Evolutionary conservation across 164 flowering plant genomes (phyloP).

Genomic region (Houttuynia cordata): DNA sequence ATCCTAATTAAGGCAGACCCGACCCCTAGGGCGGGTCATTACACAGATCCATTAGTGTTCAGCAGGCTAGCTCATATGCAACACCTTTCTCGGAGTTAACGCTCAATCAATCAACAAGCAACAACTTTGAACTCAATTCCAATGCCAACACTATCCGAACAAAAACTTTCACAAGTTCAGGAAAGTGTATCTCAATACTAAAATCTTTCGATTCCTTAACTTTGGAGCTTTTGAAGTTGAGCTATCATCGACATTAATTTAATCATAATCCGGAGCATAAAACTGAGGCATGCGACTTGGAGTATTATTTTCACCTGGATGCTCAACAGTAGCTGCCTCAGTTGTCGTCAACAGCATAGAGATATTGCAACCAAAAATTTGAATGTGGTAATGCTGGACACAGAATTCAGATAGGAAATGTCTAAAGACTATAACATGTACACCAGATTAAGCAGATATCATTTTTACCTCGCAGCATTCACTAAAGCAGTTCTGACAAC

Average conservation of each 20-base stretch:
- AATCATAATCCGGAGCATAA: slow-evolving; percentile 16
- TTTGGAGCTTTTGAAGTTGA: neutral
- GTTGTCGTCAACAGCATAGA: slow-evolving; percentile 70
- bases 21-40: too few relatives aligned
- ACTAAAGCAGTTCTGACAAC: slow-evolving; percentile 76
- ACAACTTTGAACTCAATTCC: too few relatives aligned
- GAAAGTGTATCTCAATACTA: too few relatives aligned
- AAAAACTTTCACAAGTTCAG: too few relatives aligned
- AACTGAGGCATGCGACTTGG: slow-evolving; percentile 39
- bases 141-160: too few relatives aligned
- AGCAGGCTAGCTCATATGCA: too few relatives aligned
- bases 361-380: slow-evolving; percentile 35
- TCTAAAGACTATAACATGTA: neutral
- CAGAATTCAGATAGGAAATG: neutral
- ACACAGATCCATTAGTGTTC: too few relatives aligned
- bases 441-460: neutral
- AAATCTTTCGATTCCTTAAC: neutral
- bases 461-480: slow-evolving; percentile 80
- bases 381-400: neutral
- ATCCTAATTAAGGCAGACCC: too few relatives aligned
- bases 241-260: neutral
- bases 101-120: too few relatives aligned
- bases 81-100: too few relatives aligned
- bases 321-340: slow-evolving; percentile 47
- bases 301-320: slow-evolving; percentile 23